These are phyloP conservation scores for Strobilomyces confusus DNA, from an alignment of 768 basidiomycete genomes.

Conservation along the genomic window DNA sequence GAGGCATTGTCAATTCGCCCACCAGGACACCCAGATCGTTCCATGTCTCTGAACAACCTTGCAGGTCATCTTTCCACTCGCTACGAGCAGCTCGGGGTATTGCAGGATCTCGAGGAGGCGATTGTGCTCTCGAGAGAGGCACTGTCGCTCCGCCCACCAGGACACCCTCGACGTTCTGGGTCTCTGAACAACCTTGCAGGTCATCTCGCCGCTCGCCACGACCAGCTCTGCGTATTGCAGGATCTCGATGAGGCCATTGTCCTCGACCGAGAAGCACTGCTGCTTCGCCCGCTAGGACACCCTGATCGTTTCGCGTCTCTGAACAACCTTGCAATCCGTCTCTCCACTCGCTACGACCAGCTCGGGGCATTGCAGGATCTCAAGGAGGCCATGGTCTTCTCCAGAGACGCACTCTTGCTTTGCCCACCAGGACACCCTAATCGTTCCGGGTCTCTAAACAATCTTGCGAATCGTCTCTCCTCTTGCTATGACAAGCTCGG, in stretches of 20 bases:
- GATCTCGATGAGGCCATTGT: neutral
- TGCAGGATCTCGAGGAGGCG: neutral
- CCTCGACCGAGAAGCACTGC: neutral
- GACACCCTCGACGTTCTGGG: neutral
- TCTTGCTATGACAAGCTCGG: neutral
- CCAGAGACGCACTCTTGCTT: neutral
- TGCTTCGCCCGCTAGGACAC: neutral
- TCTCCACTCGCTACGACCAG: neutral
- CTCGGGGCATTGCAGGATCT: neutral
- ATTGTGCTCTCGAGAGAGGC: neutral
- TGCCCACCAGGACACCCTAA: neutral
- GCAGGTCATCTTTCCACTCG: neutral
- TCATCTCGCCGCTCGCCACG: neutral
- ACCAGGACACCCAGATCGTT: neutral
- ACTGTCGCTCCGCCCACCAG: neutral
- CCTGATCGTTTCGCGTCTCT: neutral
- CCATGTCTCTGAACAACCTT: neutral
- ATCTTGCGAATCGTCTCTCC: neutral
- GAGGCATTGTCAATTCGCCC: neutral
- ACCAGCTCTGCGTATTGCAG: neutral
- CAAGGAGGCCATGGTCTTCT: neutral
- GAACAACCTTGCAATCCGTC: neutral
- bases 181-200: neutral
- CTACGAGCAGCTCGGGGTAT: neutral
- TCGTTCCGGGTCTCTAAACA: neutral